These are phyloP conservation scores for Pulveroboletus ravenelii DNA, from an alignment of 768 basidiomycete genomes.

Conservation along the genomic window DNA sequence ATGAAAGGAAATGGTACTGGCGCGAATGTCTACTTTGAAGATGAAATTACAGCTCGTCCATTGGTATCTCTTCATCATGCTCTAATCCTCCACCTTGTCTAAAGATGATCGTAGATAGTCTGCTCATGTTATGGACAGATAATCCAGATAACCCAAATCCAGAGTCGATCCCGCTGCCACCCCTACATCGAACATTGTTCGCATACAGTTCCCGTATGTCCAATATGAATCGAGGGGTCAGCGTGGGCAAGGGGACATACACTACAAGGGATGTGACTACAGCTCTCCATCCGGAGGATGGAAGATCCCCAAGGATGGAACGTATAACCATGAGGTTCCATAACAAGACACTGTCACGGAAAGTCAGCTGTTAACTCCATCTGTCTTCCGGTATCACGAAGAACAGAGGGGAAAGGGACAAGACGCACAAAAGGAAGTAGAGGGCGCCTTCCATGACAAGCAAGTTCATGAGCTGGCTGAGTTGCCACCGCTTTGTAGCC, in stretches of 20 bases:
- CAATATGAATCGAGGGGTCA: constrained; percentile 5
- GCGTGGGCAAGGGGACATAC: not conserved
- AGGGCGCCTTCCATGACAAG: not conserved
- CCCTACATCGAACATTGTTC: not conserved
- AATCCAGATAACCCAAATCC: not conserved
- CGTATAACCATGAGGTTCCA: not conserved
- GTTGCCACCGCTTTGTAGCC: not conserved
- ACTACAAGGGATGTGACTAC: not conserved
- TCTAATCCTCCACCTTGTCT: too few species aligned
- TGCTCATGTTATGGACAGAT: too few species aligned
- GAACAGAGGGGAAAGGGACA: not conserved
- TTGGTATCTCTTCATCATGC: too few species aligned
- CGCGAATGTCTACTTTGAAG: too few species aligned
- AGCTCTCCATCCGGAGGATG: not conserved
- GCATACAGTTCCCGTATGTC: constrained; percentile 5
- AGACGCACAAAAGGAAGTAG: not conserved
- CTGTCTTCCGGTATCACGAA: not conserved
- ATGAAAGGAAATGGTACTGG: too few species aligned
- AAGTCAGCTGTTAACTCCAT: not conserved
- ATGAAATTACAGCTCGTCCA: too few species aligned
- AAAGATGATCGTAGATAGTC: too few species aligned
- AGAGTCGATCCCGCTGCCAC: not conserved
- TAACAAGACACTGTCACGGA: not conserved
- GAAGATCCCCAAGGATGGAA: too few species aligned
- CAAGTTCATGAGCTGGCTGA: not conserved